Percentiles rank a stretch among this genome's conserved stretches.
Conservation (phyloP, 1,284 basidiomycete genomes). For the Ceratobasidium sp. region DNA sequence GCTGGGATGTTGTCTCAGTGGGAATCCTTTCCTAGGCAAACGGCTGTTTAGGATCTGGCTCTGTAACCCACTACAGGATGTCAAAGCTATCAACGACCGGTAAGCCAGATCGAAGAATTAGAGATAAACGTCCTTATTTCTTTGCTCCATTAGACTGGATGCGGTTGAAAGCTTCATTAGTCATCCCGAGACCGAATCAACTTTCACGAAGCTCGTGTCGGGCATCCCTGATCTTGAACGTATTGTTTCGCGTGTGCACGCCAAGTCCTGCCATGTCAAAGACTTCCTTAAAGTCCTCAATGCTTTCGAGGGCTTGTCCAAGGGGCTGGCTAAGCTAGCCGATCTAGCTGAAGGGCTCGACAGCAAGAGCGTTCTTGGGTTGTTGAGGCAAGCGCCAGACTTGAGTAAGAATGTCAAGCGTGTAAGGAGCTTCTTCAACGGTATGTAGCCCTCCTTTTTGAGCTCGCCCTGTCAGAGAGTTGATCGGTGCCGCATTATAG, state of each 20-base stretch:
- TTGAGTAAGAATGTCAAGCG: constrained; percentile 69
- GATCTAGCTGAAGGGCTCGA: constrained; percentile 77
- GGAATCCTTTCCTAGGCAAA: constrained; percentile 68
- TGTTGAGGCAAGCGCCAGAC: constrained; percentile 85
- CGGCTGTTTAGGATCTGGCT: constrained; percentile 94
- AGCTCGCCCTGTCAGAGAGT: background rate
- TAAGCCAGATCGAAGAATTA: constrained; percentile 53
- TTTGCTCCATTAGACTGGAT: constrained; percentile 70
- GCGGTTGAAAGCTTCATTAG: constrained; percentile 90
- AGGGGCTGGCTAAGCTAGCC: constrained; percentile 71
- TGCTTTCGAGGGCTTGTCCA: constrained; percentile 79
- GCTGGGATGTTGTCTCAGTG: background rate
- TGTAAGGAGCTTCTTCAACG: constrained; percentile 80
- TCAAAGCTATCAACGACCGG: constrained; percentile 87
- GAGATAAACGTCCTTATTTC: constrained; percentile 38
- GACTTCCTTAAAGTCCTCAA: constrained; percentile 86
- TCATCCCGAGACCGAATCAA: constrained; percentile 76
- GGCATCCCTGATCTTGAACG: constrained; percentile 93
- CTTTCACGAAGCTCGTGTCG: constrained; percentile 80
- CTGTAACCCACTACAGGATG: constrained; percentile 85
- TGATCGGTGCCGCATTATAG: constrained; percentile 19
- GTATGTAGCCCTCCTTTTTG: constrained; percentile 56
- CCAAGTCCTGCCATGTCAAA: constrained; percentile 84
- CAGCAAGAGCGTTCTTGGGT: constrained; percentile 76
- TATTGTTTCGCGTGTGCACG: constrained; percentile 92